These are phyloP conservation scores for Priceomyces castillae DNA, from an alignment of 805 yeast species.

Conservation along the genomic window DNA sequence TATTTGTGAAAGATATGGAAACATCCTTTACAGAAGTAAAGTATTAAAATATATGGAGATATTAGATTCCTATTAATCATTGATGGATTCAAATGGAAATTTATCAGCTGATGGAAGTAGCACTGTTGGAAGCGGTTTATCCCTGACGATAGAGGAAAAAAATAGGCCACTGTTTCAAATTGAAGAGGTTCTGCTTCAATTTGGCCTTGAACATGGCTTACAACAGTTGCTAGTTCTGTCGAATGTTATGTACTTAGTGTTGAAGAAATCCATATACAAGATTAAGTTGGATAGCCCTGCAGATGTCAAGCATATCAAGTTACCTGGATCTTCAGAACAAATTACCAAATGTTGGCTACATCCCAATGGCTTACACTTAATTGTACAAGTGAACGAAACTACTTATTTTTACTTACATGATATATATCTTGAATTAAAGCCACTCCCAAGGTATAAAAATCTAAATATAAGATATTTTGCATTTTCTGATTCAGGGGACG, in stretches of 20 bases:
- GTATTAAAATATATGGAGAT: too few species aligned
- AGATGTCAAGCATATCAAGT: slow-evolving; percentile 21
- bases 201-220: slow-evolving; percentile 26
- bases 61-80: neutral
- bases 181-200: slow-evolving; percentile 41
- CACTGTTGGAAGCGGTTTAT: neutral
- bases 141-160: neutral
- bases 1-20: neutral
- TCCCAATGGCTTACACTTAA: slow-evolving; percentile 35
- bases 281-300: slow-evolving; percentile 39
- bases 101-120: neutral
- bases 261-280: slow-evolving; percentile 19
- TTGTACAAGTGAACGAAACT: slow-evolving; percentile 24
- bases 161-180: slow-evolving; percentile 20
- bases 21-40: too few species aligned
- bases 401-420: slow-evolving; percentile 31
- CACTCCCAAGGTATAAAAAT: slow-evolving; percentile 31
- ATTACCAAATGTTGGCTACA: slow-evolving; percentile 36
- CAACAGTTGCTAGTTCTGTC: slow-evolving; percentile 27
- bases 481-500: slow-evolving; percentile 13
- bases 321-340: slow-evolving; percentile 17
- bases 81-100: neutral
- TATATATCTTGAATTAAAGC: slow-evolving; percentile 30
- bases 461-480: slow-evolving; percentile 24
- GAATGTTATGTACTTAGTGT: slow-evolving; percentile 34